These are phyloP conservation scores for Pleurotus salmoneostramineus DNA, from an alignment of 768 basidiomycete genomes.

Conservation along the genomic window DNA sequence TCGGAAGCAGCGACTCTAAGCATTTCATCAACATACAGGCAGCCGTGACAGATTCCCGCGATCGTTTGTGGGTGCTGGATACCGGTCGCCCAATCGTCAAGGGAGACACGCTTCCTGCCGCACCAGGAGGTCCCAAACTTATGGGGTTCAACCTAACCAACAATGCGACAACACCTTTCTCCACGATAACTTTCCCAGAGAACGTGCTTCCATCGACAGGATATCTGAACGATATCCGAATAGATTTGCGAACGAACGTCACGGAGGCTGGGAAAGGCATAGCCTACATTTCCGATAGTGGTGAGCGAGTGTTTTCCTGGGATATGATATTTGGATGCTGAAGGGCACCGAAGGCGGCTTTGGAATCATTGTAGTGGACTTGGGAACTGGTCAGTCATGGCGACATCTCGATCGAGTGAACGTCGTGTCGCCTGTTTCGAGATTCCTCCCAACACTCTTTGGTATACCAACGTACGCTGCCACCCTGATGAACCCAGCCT, in stretches of 20 bases:
- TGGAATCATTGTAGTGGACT: conserved; percentile 15
- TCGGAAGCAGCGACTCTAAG: conserved; percentile 11
- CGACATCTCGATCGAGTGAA: conserved; percentile 11
- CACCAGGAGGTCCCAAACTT: conserved; percentile 12
- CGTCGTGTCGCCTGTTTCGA: conserved; percentile 5
- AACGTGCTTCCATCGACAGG: conserved; percentile 12
- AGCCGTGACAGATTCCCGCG: conserved; percentile 10
- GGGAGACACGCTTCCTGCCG: conserved; percentile 10
- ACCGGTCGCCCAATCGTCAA: conserved; percentile 10
- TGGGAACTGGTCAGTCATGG: conserved; percentile 16
- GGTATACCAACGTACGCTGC: conserved; percentile 11
- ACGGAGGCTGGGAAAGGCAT: conserved; percentile 13
- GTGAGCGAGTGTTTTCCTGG: not conserved
- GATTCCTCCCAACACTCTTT: conserved; percentile 13
- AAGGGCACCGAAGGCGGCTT: conserved; percentile 7
- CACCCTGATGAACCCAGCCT: conserved; percentile 6
- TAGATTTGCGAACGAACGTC: conserved; percentile 12
- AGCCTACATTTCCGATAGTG: conserved; percentile 14
- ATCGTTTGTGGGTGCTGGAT: conserved; percentile 14
- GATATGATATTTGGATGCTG: not conserved
- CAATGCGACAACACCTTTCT: conserved; percentile 12
- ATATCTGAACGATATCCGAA: conserved; percentile 14
- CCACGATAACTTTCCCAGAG: conserved; percentile 13
- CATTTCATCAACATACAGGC: conserved; percentile 15
- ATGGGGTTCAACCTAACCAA: conserved; percentile 12